A percentile compares a stretch with the other conserved stretches of the same genome.
phyloP scores from a whole-genome alignment of 2,329 filamentous ascomycete species.

The Diaporthe vaccinii region DNA sequence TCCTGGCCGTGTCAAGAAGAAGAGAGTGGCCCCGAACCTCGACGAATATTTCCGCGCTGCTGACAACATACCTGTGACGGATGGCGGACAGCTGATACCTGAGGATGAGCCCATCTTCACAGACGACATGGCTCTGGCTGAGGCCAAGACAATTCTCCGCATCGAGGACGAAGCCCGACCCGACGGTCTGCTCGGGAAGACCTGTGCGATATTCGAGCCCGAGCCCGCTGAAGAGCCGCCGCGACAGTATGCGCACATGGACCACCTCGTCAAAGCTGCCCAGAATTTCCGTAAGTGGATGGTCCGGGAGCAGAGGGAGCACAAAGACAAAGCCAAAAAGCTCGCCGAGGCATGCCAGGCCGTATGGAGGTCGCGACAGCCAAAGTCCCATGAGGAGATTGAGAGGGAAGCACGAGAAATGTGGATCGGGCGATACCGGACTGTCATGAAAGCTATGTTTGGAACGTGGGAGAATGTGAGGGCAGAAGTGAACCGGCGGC shows the following conservation, averaged over 20 bases:
- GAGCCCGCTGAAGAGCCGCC: constrained; percentile 80
- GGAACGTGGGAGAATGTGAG: constrained; percentile 76
- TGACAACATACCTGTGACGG: constrained; percentile 65
- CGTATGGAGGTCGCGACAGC: constrained; percentile 80
- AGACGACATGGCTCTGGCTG: constrained; percentile 72
- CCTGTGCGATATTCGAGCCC: constrained; percentile 80
- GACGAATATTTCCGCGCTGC: constrained; percentile 70
- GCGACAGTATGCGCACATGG: constrained; percentile 86
- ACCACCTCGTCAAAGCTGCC: constrained; percentile 86
- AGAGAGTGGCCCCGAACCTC: constrained; percentile 67
- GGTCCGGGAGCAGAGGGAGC: constrained; percentile 81
- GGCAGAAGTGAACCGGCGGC: constrained; percentile 70
- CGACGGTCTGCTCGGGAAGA: constrained; percentile 80
- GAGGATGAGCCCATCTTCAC: constrained; percentile 72
- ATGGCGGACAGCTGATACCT: constrained; percentile 67
- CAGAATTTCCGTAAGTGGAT: constrained; percentile 86
- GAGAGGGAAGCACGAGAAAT: constrained; percentile 81
- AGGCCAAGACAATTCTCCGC: constrained; percentile 77
- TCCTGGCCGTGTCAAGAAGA: constrained; percentile 68
- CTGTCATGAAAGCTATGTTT: constrained; percentile 71
- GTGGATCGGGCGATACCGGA: constrained; percentile 77
- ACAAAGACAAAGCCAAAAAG: constrained; percentile 82
- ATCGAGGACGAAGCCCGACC: constrained; percentile 81
- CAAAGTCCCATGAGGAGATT: constrained; percentile 84
- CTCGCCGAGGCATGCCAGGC: constrained; percentile 84